Percentiles rank a stretch among this genome's conserved stretches.
Conservation (phyloP, 2,329 filamentous ascomycete genomes). For the Fusarium pilosicola region DNA sequence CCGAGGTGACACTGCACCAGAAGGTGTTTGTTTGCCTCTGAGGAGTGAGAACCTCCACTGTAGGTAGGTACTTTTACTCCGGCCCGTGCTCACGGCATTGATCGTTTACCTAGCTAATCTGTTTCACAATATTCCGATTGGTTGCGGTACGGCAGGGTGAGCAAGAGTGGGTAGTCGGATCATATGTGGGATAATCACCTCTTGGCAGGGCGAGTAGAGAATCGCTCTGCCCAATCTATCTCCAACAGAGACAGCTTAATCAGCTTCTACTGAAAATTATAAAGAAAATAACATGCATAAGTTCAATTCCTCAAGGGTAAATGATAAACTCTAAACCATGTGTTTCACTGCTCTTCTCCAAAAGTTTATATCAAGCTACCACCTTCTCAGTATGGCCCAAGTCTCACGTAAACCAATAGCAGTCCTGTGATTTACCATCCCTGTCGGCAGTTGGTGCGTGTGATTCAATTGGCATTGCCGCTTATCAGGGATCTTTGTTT, state of each 20-base stretch:
- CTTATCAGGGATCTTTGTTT: constrained; percentile 20
- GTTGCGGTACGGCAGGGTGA: background rate
- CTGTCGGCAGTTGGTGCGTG: constrained; percentile 33
- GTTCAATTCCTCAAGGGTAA: background rate
- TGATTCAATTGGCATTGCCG: constrained; percentile 12
- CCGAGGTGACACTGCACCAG: constrained; percentile 9
- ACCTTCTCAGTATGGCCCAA: constrained; percentile 22
- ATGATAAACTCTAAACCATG: background rate
- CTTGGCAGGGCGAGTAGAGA: constrained; percentile 10
- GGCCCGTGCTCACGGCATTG: constrained; percentile 21
- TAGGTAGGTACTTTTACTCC: background rate
- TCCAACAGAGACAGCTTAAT: background rate
- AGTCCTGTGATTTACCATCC: constrained; percentile 16
- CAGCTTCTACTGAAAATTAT: background rate
- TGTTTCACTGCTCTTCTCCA: background rate
- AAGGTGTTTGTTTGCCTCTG: background rate
- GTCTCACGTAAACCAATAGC: constrained; percentile 24
- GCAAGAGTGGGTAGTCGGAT: constrained; percentile 24
- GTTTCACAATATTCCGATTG: constrained; percentile 30
- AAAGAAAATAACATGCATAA: background rate
- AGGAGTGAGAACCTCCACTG: too few species aligned
- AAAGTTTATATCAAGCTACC: constrained; percentile 23
- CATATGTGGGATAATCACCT: constrained; percentile 20
- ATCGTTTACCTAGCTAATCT: constrained; percentile 4
- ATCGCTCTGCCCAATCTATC: background rate